These are phyloP conservation scores for Trichoderma guizhouense DNA, from an alignment of 2,329 filamentous ascomycete species.

Conservation along the genomic window DNA sequence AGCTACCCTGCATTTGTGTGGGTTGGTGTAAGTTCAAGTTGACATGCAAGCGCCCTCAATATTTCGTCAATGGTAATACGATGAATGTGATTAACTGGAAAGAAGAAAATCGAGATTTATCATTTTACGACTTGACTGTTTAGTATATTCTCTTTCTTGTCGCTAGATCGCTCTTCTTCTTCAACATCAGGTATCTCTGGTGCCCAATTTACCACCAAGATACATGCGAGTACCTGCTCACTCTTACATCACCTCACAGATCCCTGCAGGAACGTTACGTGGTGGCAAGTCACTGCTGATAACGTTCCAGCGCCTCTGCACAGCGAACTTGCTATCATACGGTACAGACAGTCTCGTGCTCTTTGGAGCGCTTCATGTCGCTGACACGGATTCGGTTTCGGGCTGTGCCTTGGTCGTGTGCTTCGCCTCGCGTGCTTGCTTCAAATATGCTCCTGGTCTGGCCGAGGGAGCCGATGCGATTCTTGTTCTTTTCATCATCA, in stretches of 20 bases:
- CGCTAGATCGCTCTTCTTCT: not conserved
- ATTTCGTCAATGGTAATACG: not conserved
- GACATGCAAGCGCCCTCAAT: not conserved
- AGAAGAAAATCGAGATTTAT: not conserved
- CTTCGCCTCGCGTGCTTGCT: constrained; percentile 4
- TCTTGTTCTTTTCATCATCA: not conserved
- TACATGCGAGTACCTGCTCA: not conserved
- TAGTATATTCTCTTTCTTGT: no score
- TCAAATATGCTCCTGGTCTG: not conserved
- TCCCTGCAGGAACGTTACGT: not conserved
- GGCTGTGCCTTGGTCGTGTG: not conserved
- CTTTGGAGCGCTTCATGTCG: not conserved
- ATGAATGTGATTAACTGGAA: not conserved
- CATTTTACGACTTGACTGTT: not conserved
- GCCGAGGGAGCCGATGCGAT: not conserved
- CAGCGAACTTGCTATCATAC: not conserved
- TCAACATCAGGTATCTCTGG: not conserved
- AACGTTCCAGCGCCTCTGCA: not conserved
- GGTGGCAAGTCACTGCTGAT: not conserved
- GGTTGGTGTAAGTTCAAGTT: not conserved
- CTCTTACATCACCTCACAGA: not conserved
- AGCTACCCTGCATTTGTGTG: not conserved
- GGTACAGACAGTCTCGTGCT: not conserved
- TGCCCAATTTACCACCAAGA: not conserved
- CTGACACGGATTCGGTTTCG: not conserved